phyloP scores from a whole-genome alignment of 257 asterid species.

The Catharanthus roseus region DNA sequence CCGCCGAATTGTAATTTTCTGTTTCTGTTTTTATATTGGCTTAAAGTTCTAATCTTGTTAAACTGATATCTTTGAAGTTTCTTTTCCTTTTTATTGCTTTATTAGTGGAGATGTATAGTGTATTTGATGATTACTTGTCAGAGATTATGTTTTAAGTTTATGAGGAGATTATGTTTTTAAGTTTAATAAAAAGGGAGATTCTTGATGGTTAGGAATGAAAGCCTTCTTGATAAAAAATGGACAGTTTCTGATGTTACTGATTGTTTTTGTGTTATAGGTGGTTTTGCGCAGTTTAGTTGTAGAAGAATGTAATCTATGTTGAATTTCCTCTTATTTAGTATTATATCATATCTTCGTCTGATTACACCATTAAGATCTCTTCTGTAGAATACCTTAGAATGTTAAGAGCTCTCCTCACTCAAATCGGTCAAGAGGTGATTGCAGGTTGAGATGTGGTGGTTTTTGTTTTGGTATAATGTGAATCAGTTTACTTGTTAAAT shows the following conservation, averaged over 20 bases:
- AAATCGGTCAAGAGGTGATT: neutral
- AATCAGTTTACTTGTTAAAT: neutral
- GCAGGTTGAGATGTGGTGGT: neutral
- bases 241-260: neutral
- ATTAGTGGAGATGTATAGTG: neutral
- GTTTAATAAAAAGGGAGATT: neutral
- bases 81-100: neutral
- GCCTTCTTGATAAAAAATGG: neutral
- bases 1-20: slow-evolving; percentile 69
- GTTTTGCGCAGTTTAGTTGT: neutral
- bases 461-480: neutral
- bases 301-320: neutral
- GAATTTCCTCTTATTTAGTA: neutral
- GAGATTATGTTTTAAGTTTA: neutral
- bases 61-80: neutral
- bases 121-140: neutral
- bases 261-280: neutral
- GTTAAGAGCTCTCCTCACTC: neutral
- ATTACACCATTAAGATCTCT: neutral
- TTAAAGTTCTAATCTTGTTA: neutral
- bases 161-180: neutral
- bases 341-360: neutral
- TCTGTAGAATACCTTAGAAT: neutral
- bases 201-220: neutral
- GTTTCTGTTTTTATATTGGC: neutral